Evolutionary conservation across 768 basidiomycete species (phyloP), one percentile per base, ranked within the genome.

Genomic region (Termitomyces sp.): DNA sequence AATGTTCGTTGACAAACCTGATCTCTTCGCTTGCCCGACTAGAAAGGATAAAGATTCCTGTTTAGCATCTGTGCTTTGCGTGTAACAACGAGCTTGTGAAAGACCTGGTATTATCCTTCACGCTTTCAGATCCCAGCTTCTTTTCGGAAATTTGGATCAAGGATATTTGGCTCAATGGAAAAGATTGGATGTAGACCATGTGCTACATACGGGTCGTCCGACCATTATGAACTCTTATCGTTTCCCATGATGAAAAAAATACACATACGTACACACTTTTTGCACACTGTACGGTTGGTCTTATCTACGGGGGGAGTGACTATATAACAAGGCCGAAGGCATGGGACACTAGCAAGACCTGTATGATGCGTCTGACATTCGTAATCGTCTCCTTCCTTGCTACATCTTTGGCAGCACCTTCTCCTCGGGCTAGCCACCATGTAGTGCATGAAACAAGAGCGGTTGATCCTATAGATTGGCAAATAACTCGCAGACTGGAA

Each of bases 361-460:
- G 16, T 50, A 36, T 42, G 26, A 61, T 64, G 58, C 58, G 55
- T 12, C 27, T 59, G 27, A 20, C 13, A 16, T 39, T 55, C 13
- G 24, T 37, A 14, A n/a, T 59, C 22, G 22, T 37, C 37, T 56
- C 42, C 18, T 57, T 68, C 49, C 41, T 58, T 9, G 58, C 61
- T 46, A 41, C 61, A 24, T 67, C 59, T 46, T 44, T 65, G 24
- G 57, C 64, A 26, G 65, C 62, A 18, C 62, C 61, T 29, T 63
- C 69, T 14, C 62, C 65, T 20, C 65, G 59, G 44, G 55, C 59
- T 34, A 60, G 61, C 24, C 53, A 57, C n/a, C 68, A 69, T 66
- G 67, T 71, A 8, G 54, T 71, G 4, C 70, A 70, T 39, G 71
- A 72, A 50, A 61, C 46, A 53, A 65, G 67, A 37, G 64, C 69